Evolutionary conservation across 1,284 basidiomycete genomes (phyloP).

Genomic region (Apiotrichum gamsii): DNA sequence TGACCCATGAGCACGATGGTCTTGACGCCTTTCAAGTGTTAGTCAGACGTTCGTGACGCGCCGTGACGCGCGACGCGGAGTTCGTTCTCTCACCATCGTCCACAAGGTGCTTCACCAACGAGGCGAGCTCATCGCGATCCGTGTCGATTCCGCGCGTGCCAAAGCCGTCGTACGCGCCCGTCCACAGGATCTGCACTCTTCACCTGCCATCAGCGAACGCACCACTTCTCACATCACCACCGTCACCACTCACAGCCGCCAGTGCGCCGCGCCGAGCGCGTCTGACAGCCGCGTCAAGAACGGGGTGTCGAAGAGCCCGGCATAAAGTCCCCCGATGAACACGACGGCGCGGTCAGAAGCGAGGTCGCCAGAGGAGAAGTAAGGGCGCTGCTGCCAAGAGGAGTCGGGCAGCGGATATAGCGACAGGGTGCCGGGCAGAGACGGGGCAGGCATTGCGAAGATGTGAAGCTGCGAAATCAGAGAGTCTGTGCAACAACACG

Average conservation of each 20-base stretch:
- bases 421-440: not conserved
- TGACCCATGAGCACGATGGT: constrained; percentile 41
- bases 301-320: constrained; percentile 30
- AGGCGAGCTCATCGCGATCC: constrained; percentile 36
- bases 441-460: too few relatives aligned
- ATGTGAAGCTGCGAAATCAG: too few relatives aligned
- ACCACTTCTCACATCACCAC: too few relatives aligned
- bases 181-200: constrained; percentile 41
- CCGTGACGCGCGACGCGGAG: not conserved
- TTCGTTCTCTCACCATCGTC: constrained; percentile 20
- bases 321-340: constrained; percentile 42
- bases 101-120: constrained; percentile 32
- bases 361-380: constrained; percentile 34
- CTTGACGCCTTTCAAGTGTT: constrained; percentile 9
- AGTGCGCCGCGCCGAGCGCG: constrained; percentile 25
- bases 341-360: constrained; percentile 25
- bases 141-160: constrained; percentile 31
- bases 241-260: constrained; percentile 38
- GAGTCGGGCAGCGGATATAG: constrained; percentile 1
- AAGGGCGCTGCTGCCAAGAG: constrained; percentile 16
- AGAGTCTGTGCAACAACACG: too few relatives aligned
- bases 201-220: too few relatives aligned
- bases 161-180: constrained; percentile 35
- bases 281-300: constrained; percentile 25
- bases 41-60: too few relatives aligned